Evolutionary conservation across 2,329 filamentous ascomycete genomes (phyloP), one percentile per base, ranked within the genome.

Genomic region (Chaetomiaceae sp.): DNA sequence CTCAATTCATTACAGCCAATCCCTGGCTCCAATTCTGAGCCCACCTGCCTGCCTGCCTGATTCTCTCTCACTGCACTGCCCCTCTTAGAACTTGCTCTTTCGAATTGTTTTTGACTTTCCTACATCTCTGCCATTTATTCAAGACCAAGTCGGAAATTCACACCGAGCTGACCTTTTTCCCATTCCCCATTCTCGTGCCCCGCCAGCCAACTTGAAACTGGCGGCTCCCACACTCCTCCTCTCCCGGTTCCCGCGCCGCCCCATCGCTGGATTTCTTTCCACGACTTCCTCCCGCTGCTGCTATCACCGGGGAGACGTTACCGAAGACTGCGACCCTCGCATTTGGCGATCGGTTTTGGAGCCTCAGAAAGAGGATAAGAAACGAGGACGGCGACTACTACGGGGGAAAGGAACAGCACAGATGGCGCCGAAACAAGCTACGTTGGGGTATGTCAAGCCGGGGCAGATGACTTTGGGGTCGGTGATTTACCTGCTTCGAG

Each of bases 371-470:
- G 25, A 9, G 5, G 25, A 5, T 27, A 27, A 8, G 33, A 36
- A 5, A 20, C 16, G 3, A 16, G 32, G 13, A 6, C 32, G 13
- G 10, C 5, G 29, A 16, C n/a, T 10, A 16, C 21, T 6, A n/a
- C 3, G 5, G 11, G 3, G 13, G 34, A n/a, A 5, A 16, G 11
- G n/a, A 46, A 20, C n/a, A 7, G 36, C 7, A 5, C 54, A 33
- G 18, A 76, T 77, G 73, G 73, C 75, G 61, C 73, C 73, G 38
- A 90, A 89, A 68, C 90, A 95, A 73, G 84, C 87, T 64, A 95
- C 88, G 56, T 74, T 95, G 69, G 89, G 89, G 90, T 95, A 94
- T 74, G 90, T 92, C 58, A 85, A 82, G 71, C 74, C 84, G 64
- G 77, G 78, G 59, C 88, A 92, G 75, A 82, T 79, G 66, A 89